Conservation (phyloP, 2,329 filamentous ascomycete genomes). For the Verticillium zaregamsianum region DNA sequence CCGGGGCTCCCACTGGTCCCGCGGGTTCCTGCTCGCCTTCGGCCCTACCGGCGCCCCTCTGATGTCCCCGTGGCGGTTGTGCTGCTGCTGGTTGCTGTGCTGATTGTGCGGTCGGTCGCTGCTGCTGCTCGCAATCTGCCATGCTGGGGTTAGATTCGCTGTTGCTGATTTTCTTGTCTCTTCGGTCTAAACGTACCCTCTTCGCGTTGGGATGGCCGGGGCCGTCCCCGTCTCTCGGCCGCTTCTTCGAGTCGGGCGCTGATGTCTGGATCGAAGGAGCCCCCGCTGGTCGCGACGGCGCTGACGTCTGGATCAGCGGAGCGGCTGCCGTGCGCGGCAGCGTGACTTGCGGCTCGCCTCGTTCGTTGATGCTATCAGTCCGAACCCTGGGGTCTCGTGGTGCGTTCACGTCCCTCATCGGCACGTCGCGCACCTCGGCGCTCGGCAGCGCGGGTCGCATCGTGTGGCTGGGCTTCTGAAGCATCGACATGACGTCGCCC, state of each 20-base stretch:
- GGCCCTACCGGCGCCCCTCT: slow-evolving; percentile 13
- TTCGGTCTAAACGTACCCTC: slow-evolving; percentile 30
- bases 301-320: slow-evolving; percentile 9
- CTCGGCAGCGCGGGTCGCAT: not conserved
- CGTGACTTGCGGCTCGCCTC: slow-evolving; percentile 17
- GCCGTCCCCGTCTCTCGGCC: slow-evolving; percentile 34
- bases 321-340: slow-evolving; percentile 6
- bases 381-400: slow-evolving; percentile 8
- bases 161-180: not conserved
- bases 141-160: slow-evolving; percentile 1
- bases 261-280: slow-evolving; percentile 36
- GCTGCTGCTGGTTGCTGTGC: not conserved
- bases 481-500: slow-evolving; percentile 50
- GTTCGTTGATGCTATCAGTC: slow-evolving; percentile 22
- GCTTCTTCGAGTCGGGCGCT: slow-evolving; percentile 32
- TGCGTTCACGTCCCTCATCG: not conserved
- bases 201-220: slow-evolving; percentile 28
- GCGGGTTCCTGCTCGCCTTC: slow-evolving; percentile 5
- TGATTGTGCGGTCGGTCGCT: slow-evolving; percentile 5
- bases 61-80: slow-evolving; percentile 6
- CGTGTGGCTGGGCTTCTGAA: slow-evolving; percentile 36
- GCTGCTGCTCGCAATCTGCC: slow-evolving; percentile 4
- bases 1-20: not conserved
- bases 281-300: not conserved
- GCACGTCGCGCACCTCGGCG: not conserved